Percentiles rank a stretch among this genome's conserved stretches.
Evolutionary conservation across 2,329 filamentous ascomycete species (phyloP).

Genomic region (Alternaria atra): DNA sequence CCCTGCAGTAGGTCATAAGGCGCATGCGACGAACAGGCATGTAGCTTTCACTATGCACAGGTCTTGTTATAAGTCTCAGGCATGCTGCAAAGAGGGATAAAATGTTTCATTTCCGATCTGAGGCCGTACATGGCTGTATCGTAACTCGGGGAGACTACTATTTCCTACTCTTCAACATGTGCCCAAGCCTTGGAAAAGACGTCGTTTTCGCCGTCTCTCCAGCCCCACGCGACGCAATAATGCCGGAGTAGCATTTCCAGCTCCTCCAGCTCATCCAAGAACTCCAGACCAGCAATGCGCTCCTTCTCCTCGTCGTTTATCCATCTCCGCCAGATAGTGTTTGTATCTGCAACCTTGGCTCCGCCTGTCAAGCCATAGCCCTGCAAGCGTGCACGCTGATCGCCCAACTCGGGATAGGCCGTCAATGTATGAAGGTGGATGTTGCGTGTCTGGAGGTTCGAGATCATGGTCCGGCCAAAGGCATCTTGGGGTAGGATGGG

Average conservation of each 20-base stretch:
- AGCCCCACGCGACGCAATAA: slow-evolving; percentile 91
- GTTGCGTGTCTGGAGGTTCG: slow-evolving; percentile 82
- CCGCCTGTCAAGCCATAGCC: slow-evolving; percentile 71
- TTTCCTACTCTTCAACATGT: slow-evolving; percentile 31
- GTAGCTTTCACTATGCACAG: slow-evolving; percentile 1
- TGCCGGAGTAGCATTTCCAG: slow-evolving; percentile 87
- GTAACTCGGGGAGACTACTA: neutral
- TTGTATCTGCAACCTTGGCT: slow-evolving; percentile 67
- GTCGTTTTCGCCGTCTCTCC: slow-evolving; percentile 63
- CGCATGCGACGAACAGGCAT: slow-evolving; percentile 11
- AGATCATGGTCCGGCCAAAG: slow-evolving; percentile 91
- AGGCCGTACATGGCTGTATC: neutral
- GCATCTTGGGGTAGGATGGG: slow-evolving; percentile 83
- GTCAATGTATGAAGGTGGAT: slow-evolving; percentile 87
- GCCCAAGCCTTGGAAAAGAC: slow-evolving; percentile 48
- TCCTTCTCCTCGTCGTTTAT: slow-evolving; percentile 75
- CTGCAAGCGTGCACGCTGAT: slow-evolving; percentile 73
- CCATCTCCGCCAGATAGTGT: slow-evolving; percentile 82
- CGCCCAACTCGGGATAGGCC: slow-evolving; percentile 71
- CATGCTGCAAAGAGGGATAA: neutral
- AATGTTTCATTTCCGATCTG: neutral
- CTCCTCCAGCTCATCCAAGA: slow-evolving; percentile 94
- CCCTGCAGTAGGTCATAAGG: neutral
- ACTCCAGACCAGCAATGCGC: slow-evolving; percentile 80
- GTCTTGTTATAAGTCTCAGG: neutral